phyloP scores from a whole-genome alignment of 257 asterid species.

The Jaltomata sinuosa region DNA sequence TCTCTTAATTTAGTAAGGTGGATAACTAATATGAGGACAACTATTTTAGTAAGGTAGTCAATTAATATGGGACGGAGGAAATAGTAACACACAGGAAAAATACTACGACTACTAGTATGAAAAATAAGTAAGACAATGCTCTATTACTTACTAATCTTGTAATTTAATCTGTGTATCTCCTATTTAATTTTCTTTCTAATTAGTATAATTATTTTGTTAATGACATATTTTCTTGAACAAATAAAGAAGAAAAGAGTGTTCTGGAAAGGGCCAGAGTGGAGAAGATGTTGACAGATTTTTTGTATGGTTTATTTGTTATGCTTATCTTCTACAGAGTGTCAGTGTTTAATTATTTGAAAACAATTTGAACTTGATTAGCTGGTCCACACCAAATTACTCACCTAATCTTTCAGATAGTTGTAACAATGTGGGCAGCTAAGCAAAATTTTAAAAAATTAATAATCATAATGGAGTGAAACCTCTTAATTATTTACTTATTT shows the following conservation, averaged over 20 bases:
- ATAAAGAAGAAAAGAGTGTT: conserved; percentile 15
- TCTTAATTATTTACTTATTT: background rate
- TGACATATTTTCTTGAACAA: too few species aligned
- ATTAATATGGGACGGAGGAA: too few species aligned
- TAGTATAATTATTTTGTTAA: too few species aligned
- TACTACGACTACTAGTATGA: too few species aligned
- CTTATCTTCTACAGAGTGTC: conserved; percentile 50
- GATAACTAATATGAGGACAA: too few species aligned
- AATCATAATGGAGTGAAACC: background rate
- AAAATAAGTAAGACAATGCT: too few species aligned
- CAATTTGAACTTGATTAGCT: conserved; percentile 16
- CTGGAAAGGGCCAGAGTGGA: conserved; percentile 28
- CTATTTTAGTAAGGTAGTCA: too few species aligned
- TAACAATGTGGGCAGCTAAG: conserved; percentile 26
- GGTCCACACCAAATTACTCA: conserved; percentile 21
- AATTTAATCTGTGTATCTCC: too few species aligned
- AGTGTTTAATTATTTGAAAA: background rate
- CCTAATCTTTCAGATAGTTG: conserved; percentile 17
- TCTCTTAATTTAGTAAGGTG: too few species aligned
- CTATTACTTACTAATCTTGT: too few species aligned
- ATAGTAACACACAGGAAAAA: too few species aligned
- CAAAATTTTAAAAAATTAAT: background rate
- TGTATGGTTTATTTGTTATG: conserved; percentile 14
- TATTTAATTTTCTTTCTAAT: too few species aligned
- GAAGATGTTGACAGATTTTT: conserved; percentile 29